phyloP scores from a whole-genome alignment of 1,284 basidiomycete genomes.

The Fomitopsis betulina region DNA sequence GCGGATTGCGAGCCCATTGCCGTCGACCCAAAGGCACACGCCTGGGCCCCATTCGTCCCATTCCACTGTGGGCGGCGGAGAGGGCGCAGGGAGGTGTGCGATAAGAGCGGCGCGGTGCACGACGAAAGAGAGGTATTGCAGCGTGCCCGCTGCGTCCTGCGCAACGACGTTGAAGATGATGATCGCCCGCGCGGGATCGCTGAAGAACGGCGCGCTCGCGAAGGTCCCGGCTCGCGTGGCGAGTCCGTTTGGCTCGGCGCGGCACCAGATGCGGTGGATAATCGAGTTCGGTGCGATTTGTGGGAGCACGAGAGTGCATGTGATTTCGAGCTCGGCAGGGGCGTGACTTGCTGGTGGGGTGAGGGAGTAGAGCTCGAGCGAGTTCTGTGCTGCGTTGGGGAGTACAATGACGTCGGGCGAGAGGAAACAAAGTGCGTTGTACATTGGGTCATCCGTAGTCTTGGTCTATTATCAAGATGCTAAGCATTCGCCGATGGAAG shows the following conservation, averaged over 20 bases:
- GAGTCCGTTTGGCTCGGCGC: slow-evolving; percentile 20
- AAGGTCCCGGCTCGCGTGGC: slow-evolving; percentile 3
- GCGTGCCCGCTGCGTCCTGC: slow-evolving; percentile 13
- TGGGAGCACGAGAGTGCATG: slow-evolving; percentile 15
- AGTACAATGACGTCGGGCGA: slow-evolving; percentile 32
- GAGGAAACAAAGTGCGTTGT: slow-evolving; percentile 38
- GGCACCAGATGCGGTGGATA: slow-evolving; percentile 17
- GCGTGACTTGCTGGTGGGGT: background rate
- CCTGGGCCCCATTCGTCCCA: slow-evolving; percentile 20
- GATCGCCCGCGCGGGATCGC: slow-evolving; percentile 15
- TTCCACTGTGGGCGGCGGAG: background rate
- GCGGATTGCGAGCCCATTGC: slow-evolving; percentile 15
- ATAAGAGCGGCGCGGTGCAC: slow-evolving; percentile 19
- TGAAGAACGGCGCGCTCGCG: slow-evolving; percentile 15
- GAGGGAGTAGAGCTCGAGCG: slow-evolving; percentile 19
- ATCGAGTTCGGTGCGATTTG: slow-evolving; percentile 3
- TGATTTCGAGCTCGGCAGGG: slow-evolving; percentile 9
- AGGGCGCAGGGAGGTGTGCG: background rate
- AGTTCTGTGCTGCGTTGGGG: slow-evolving; percentile 15
- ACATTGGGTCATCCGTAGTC: slow-evolving; percentile 11
- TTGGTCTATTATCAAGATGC: no score
- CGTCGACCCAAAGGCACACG: slow-evolving; percentile 17
- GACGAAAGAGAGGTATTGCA: slow-evolving; percentile 20
- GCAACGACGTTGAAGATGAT: slow-evolving; percentile 21
- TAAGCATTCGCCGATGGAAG: no score